Conservation (phyloP, 2,329 filamentous ascomycete species). For the Aspergillus pseudotamarii region DNA sequence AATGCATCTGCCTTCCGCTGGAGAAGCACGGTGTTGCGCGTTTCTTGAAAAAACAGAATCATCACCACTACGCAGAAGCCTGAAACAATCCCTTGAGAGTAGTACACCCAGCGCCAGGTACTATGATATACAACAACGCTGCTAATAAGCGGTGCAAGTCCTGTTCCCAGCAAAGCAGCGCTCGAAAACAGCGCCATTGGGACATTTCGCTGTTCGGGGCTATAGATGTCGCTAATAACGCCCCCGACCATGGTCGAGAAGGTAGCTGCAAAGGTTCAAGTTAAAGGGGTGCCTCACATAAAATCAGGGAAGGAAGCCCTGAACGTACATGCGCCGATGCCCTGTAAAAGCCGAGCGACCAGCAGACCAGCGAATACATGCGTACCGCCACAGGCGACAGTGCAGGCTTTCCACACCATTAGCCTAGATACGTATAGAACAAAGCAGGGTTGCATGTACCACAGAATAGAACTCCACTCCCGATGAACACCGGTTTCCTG, state of each 20-base stretch:
- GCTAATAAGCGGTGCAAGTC: constrained; percentile 72
- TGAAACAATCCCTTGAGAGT: constrained; percentile 75
- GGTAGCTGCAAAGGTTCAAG: constrained; percentile 40
- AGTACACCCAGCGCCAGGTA: constrained; percentile 86
- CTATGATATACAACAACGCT: constrained; percentile 69
- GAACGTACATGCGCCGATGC: constrained; percentile 70
- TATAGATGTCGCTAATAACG: constrained; percentile 84
- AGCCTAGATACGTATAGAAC: too few relatives aligned
- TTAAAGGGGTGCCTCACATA: too few relatives aligned
- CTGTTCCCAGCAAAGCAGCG: constrained; percentile 75
- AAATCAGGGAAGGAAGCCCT: constrained; percentile 5
- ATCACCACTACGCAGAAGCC: constrained; percentile 66
- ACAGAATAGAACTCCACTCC: constrained; percentile 69
- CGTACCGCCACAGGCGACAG: constrained; percentile 74
- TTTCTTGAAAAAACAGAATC: constrained; percentile 75
- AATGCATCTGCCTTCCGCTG: constrained; percentile 72
- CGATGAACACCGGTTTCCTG: constrained; percentile 77
- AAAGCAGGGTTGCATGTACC: too few relatives aligned
- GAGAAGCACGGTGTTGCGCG: constrained; percentile 76
- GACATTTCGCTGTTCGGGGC: constrained; percentile 75
- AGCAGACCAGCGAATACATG: constrained; percentile 72
- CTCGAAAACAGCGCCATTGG: constrained; percentile 91
- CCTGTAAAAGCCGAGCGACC: constrained; percentile 73
- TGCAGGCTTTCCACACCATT: constrained; percentile 49
- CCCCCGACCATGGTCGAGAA: constrained; percentile 94